These are phyloP conservation scores for Dentipellis fragilis DNA, from an alignment of 768 basidiomycete species.

Conservation along the genomic window DNA sequence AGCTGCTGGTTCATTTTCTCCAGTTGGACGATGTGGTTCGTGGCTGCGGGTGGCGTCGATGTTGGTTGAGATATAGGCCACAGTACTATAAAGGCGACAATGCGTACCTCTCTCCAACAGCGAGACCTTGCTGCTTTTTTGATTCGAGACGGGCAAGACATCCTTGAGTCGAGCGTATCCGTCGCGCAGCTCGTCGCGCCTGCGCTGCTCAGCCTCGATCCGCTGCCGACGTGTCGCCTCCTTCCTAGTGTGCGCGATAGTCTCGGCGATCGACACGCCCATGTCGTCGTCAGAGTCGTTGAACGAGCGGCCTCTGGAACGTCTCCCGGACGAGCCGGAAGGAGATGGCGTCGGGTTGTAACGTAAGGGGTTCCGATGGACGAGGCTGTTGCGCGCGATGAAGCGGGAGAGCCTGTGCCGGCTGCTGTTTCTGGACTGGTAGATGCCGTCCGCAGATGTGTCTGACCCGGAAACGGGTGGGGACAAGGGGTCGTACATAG, in stretches of 20 bases:
- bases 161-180: slow-evolving; percentile 86
- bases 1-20: slow-evolving; percentile 67
- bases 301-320: slow-evolving; percentile 53
- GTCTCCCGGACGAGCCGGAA: slow-evolving; percentile 58
- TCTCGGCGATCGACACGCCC: slow-evolving; percentile 59
- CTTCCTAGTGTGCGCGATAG: slow-evolving; percentile 68
- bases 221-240: slow-evolving; percentile 78
- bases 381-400: slow-evolving; percentile 67
- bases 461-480: slow-evolving; percentile 86
- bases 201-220: slow-evolving; percentile 84
- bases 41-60: slow-evolving; percentile 34
- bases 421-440: slow-evolving; percentile 66
- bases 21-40: slow-evolving; percentile 65
- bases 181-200: slow-evolving; percentile 83
- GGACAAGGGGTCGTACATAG: slow-evolving; percentile 76
- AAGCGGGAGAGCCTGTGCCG: slow-evolving; percentile 34
- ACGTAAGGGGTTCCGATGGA: slow-evolving; percentile 58
- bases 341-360: slow-evolving; percentile 82
- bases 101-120: slow-evolving; percentile 74
- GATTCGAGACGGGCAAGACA: slow-evolving; percentile 76
- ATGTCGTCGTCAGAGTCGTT: slow-evolving; percentile 64
- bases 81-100: slow-evolving; percentile 5
- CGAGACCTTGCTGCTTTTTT: slow-evolving; percentile 87
- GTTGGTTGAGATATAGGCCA: not conserved
- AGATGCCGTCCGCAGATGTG: slow-evolving; percentile 69